Evolutionary conservation across 2,329 filamentous ascomycete genomes (phyloP), one percentile per base, ranked within the genome.

Genomic region (Fusarium anthophilum): DNA sequence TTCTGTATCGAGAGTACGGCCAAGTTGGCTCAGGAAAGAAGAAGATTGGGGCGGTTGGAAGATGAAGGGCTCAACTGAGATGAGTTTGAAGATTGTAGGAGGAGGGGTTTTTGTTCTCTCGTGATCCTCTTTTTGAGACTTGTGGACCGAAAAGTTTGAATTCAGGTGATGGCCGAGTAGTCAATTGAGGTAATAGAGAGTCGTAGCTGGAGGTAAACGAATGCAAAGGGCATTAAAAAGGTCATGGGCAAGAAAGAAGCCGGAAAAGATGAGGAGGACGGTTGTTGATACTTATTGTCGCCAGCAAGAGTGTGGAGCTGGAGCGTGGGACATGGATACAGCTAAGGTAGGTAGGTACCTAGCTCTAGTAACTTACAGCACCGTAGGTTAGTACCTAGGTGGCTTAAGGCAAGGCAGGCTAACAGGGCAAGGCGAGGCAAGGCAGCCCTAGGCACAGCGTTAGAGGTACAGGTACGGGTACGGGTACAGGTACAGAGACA

Each of bases 261-360:
- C 70, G 61, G 69, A 59, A 62, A 69, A 66, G 75, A 71, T 70
- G 77, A 77, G 74, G 76, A 76, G 77, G 77, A 79, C 70, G 74
- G 74, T 70, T 73, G 77, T 78, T 77, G 77, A 78, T 78, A 79
- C 77, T 78, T 78, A 78, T 79, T 75, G 59, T 69, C 78, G 77
- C 72, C 71, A 71, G 77, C 74, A 75, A 67, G 69, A 79, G 76
- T 70, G 76, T 76, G 70, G 75, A 70, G 75, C 73, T 76, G 69
- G 73, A 76, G 70, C 70, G 71, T 59, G 70, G 75, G 66, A 66
- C 70, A 75, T 65, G 63, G 58, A 66, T 66, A 59, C 44, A 61
- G 63, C 35, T 66, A 56, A 68, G 39, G 64, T 45, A 68, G 39
- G 64, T 50, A 51, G 44, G 57, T 50, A 51, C 62, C 66, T 35